Evolutionary conservation across 805 yeast species (phyloP), one percentile per base, ranked within the genome.

Genomic region (Yarrowia alimentaria): DNA sequence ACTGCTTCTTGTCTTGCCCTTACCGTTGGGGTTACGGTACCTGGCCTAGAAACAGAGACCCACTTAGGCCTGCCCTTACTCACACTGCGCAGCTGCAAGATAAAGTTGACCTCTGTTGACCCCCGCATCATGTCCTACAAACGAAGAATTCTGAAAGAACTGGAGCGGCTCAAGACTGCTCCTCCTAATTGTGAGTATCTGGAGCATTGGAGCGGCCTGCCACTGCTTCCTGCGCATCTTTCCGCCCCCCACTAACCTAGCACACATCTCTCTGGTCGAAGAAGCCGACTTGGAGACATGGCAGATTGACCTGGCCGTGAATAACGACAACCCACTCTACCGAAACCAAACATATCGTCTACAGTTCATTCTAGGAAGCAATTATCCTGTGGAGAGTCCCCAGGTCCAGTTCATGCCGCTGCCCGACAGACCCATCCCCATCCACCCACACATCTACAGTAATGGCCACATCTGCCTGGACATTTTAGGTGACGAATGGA

Each of bases 381-480:
- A 67, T 0, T 81, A 81, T 55, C 87, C 87, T 0, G 78, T 80
- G 29, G 73, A 69, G 18, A 71, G 80, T 3, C 87, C 87, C 0
- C 73, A 72, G 51, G 83, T 78, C 2, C 68, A 73, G 54, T 81
- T 81, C 59, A 60, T 77, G n/a, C 57, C 51, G 3, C 32, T 38
- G 3, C 50, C 40, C 10, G 54, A 53, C 1, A 58, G 60, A 5
- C 56, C 61, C 22, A 74, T 83, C 3, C 91, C 91, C 1, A 58
- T 81, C 3, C 89, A 83, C 60, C 91, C 91, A 0, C 91, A 83
- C 60, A 71, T 83, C 3, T 83, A 83, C 60, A 74, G 83, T 24
- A 84, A 84, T 59, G 91, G 90, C 1, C 90, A 84, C 58, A 83
- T 83, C n/a, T 83, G 91, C 60, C 66, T 83, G 16, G 68, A 83